Conservation (phyloP, 495 filamentous ascomycete species). For the Xylaria intraflava region DNA sequence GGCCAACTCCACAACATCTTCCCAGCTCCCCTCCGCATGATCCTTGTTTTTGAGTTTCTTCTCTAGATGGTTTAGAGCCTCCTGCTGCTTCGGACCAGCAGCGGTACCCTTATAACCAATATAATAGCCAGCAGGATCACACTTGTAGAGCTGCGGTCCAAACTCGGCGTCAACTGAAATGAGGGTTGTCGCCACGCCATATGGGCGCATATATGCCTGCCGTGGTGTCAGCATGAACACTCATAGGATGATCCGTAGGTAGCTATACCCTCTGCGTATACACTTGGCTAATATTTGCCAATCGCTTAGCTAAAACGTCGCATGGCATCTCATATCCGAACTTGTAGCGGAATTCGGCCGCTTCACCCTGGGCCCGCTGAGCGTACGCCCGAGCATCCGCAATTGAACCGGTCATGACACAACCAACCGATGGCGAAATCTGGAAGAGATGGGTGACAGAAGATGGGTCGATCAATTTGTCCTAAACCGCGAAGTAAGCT, state of each 20-base stretch:
- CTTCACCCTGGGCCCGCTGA: conserved; percentile 86
- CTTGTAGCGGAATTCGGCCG: conserved; percentile 96
- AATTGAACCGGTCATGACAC: conserved; percentile 97
- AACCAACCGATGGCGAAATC: conserved; percentile 91
- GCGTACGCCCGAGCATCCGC: conserved; percentile 92
- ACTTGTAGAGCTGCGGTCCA: conserved; percentile 97
- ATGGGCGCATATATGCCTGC: conserved; percentile 95
- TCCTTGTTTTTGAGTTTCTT: conserved; percentile 99
- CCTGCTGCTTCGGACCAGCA: conserved; percentile 94
- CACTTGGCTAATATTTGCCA: conserved; percentile 98
- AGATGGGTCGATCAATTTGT: conserved; percentile 95
- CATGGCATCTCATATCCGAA: conserved; percentile 99
- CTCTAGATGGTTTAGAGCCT: conserved; percentile 94
- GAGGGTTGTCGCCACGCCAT: conserved; percentile 89
- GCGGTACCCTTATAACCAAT: conserved; percentile 97
- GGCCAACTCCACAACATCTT: conserved; percentile 94
- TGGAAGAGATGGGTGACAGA: conserved; percentile 97
- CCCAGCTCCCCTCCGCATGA: conserved; percentile 83
- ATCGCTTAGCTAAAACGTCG: conserved; percentile 88
- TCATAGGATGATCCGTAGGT: background rate
- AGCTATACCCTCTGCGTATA: conserved; percentile 87
- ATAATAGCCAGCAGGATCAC: conserved; percentile 95
- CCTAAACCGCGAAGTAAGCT: conserved; percentile 48
- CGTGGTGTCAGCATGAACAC: conserved; percentile 15
- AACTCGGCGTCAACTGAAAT: conserved; percentile 89